Evolutionary conservation across 495 filamentous ascomycete species (phyloP), one percentile per base, ranked within the genome.

Genomic region (Collariella sp.): DNA sequence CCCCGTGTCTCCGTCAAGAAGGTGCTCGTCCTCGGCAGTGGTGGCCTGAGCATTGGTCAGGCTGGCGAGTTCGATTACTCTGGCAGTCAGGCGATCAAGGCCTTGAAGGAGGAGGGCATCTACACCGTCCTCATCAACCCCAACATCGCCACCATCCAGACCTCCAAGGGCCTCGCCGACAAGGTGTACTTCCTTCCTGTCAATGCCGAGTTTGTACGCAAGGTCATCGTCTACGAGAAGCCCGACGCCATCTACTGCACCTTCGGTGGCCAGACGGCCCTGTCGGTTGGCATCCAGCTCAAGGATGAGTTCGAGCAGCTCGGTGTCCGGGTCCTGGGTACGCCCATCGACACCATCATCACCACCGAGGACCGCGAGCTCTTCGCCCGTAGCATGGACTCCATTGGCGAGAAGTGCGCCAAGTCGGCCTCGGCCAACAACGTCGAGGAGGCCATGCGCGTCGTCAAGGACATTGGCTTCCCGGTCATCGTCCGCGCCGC

Each of bases 11-110:
- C 79, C 35, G 89, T 91, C 51, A 94, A 95, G 77, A 97, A 96
- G 74, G 89, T 95, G 7, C 77, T 97, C 18, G 86, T 97, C 31
- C 84, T 97, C 58, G 91, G 91, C 47, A 90, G 85, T 71, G 91
- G 91, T 67, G 91, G 91, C 60, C 74, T 97, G 57, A 94, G 88
- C 66, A 97, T 97, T 71, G 91, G 91, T 13, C 91, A 97, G 70
- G 91, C 91, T 59, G 91, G 91, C 65, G 91, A 97, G 71, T 97
- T 97, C 61, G 91, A 96, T 70, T 96, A 97, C 71, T 96, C 91
- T n/a, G 91, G 91, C 68, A 87, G 82, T 67, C 81, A 94, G 69
- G 91, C 91, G 24, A 87, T 97, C 63, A 97, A 97, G 76, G 91
- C 91, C 16, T 73, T 98, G 52, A 98, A 96, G 72, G 91, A 96